Percentiles rank a stretch among this genome's conserved stretches.
phyloP scores from a whole-genome alignment of 805 yeast genomes.

The Sugiyamaella boreocaroliniensis region DNA sequence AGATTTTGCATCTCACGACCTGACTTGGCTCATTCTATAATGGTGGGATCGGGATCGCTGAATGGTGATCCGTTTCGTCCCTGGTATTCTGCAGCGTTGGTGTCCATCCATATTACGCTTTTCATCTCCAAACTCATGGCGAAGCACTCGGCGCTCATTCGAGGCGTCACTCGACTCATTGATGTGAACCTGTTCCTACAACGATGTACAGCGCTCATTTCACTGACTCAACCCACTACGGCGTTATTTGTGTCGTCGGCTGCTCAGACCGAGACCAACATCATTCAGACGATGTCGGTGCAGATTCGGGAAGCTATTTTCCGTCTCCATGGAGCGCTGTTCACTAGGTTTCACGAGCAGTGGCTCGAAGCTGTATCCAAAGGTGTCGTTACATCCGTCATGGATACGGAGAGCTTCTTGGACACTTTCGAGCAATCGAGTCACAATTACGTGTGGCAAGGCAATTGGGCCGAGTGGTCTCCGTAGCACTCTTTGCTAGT shows the following conservation, averaged over 20 bases:
- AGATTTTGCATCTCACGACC: slow-evolving; percentile 19
- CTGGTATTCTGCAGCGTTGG: slow-evolving; percentile 32
- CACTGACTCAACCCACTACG: neutral
- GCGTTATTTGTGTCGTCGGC: neutral
- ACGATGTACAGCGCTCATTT: neutral
- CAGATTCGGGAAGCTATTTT: slow-evolving; percentile 4
- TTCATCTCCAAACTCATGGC: slow-evolving; percentile 8
- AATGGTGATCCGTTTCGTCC: slow-evolving; percentile 14
- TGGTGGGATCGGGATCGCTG: slow-evolving; percentile 24
- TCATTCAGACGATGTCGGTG: neutral
- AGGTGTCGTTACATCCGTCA: slow-evolving; percentile 20
- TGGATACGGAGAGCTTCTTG: slow-evolving; percentile 24
- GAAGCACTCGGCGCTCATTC: slow-evolving; percentile 12
- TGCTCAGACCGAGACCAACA: neutral
- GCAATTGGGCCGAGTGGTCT: neutral
- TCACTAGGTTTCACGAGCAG: slow-evolving; percentile 21
- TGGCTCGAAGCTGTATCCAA: slow-evolving; percentile 21
- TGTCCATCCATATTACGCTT: slow-evolving; percentile 27
- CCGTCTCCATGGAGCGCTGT: slow-evolving; percentile 16
- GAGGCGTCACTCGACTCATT: neutral
- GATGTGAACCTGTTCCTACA: neutral
- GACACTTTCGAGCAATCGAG: neutral
- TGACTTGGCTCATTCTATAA: slow-evolving; percentile 10
- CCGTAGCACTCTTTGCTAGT: neutral
- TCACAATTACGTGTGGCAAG: neutral